Conservation (phyloP, 805 yeast genomes). For the Teunomyces tritomae region DNA sequence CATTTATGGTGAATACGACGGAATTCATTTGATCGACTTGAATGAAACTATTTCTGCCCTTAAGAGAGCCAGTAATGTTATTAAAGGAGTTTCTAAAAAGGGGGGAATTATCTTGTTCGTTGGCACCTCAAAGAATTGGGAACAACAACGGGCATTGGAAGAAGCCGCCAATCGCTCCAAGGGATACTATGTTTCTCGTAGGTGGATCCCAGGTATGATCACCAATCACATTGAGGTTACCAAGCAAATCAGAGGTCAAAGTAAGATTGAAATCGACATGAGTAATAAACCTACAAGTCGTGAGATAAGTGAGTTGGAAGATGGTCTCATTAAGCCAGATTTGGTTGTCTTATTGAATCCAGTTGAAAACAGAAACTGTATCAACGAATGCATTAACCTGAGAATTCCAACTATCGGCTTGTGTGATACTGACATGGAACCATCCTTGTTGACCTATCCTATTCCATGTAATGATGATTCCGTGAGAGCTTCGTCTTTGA, state of each 20-base stretch:
- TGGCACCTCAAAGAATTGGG: slow-evolving; percentile 72
- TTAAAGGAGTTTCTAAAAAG: slow-evolving; percentile 72
- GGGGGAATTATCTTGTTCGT: slow-evolving; percentile 86
- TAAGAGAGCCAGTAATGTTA: slow-evolving; percentile 81
- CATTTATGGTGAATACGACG: slow-evolving; percentile 84
- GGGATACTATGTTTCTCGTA: slow-evolving; percentile 77
- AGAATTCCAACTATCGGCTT: slow-evolving; percentile 92
- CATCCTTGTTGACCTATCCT: slow-evolving; percentile 85
- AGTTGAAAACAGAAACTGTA: slow-evolving; percentile 74
- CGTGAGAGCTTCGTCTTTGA: slow-evolving; percentile 71
- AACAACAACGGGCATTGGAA: slow-evolving; percentile 67
- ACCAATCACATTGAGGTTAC: slow-evolving; percentile 78
- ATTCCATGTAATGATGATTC: slow-evolving; percentile 97
- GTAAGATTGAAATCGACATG: slow-evolving; percentile 64
- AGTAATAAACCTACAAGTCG: slow-evolving; percentile 65
- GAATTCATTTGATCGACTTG: slow-evolving; percentile 86
- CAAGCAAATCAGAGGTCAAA: slow-evolving; percentile 43
- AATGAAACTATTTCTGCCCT: slow-evolving; percentile 76
- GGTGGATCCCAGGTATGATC: slow-evolving; percentile 95
- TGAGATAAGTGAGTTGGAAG: slow-evolving; percentile 46
- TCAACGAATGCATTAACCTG: slow-evolving; percentile 75
- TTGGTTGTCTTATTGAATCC: slow-evolving; percentile 85
- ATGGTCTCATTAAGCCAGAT: slow-evolving; percentile 79
- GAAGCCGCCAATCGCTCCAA: slow-evolving; percentile 74
- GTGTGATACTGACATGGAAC: slow-evolving; percentile 92